Percentiles rank a stretch among this genome's conserved stretches.
These are phyloP conservation scores for Eleusine coracana DNA, from an alignment of 176 grass and related monocot species.

Conservation along the genomic window DNA sequence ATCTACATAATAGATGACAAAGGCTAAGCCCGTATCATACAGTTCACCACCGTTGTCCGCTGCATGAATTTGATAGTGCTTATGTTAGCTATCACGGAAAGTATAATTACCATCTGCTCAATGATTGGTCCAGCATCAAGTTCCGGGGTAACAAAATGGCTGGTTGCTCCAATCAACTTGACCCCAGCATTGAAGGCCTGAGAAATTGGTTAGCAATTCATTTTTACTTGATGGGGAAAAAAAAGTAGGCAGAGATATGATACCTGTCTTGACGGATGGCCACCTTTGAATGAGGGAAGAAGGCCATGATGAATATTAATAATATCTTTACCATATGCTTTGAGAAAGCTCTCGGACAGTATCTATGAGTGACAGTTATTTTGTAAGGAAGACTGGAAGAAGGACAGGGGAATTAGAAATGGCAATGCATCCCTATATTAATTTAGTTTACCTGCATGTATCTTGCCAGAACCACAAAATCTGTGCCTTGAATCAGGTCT, in stretches of 20 bases:
- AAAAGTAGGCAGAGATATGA: neutral
- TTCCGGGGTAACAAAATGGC: constrained; percentile 92
- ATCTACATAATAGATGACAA: too few species aligned
- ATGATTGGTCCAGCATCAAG: constrained; percentile 95
- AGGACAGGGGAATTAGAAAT: neutral
- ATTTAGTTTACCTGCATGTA: constrained; percentile 84
- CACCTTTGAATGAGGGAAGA: constrained; percentile 97
- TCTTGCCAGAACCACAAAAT: constrained; percentile 95
- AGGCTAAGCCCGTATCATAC: too few species aligned
- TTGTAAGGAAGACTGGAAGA: neutral
- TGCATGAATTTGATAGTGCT: neutral
- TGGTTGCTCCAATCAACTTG: constrained; percentile 93
- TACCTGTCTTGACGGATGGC: constrained; percentile 89
- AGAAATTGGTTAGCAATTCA: constrained; percentile 21
- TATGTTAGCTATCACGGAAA: neutral
- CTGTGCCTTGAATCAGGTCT: constrained; percentile 65
- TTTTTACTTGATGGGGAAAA: neutral
- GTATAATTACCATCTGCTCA: constrained; percentile 81
- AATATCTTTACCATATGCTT: constrained; percentile 88
- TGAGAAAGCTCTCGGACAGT: constrained; percentile 72
- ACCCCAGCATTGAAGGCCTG: constrained; percentile 98
- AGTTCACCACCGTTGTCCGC: too few species aligned
- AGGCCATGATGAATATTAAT: constrained; percentile 99
- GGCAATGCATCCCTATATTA: too few species aligned
- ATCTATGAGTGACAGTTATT: constrained; percentile 42